Base-by-base conservation (phyloP, 345 rosid genomes). In the Syzygium jambos region DNA sequence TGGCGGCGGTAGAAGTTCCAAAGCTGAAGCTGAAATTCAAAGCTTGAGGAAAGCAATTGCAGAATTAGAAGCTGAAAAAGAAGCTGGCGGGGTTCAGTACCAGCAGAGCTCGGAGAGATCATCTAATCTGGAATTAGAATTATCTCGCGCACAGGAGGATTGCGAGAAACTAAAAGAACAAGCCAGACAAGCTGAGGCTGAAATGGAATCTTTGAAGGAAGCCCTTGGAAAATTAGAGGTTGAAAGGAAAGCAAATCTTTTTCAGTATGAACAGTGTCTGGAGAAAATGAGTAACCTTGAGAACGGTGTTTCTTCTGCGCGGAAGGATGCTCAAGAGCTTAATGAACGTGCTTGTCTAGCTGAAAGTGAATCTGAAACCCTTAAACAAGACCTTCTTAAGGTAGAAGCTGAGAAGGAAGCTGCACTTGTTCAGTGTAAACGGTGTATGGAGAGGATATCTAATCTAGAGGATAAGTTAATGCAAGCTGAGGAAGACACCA, bases 51-150 rank as follows among this genome's bases (percentile, higher is more conserved):
- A 95, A 78, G 95, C 94, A 80, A 96, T 98, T 87, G 90, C 96
- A 78, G 95, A 93, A 92, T 91, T 98, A 87, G 98, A 98, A 91
- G 95, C 94, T 89, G 99, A 98, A 89, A 98, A 96, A 90, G 97
- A 96, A 90, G 96, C 95, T 88, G 95, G 86, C 91, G 63, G 93
- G 86, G 91, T 91, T 87, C 94, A 95, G 91, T 96, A 95, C 92
- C 96, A 92, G 56, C 94, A 92, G 88, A 93, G 95, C 89, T 91
- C 95, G 91, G 98, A 95, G 88, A 93, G 93, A 88, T 89, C 96
- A 82, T 90, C 96, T 85, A 91, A 91, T 89, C 88, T 97, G 87
- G 98, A 97, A 94, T 89, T 88, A 78, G 95, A 95, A 92, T 92
- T 96, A 86, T 93, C 94, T 87, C 92, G 87, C 87, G 97, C 97